phyloP scores from a whole-genome alignment of 768 basidiomycete genomes.

The Leccinum boreale region DNA sequence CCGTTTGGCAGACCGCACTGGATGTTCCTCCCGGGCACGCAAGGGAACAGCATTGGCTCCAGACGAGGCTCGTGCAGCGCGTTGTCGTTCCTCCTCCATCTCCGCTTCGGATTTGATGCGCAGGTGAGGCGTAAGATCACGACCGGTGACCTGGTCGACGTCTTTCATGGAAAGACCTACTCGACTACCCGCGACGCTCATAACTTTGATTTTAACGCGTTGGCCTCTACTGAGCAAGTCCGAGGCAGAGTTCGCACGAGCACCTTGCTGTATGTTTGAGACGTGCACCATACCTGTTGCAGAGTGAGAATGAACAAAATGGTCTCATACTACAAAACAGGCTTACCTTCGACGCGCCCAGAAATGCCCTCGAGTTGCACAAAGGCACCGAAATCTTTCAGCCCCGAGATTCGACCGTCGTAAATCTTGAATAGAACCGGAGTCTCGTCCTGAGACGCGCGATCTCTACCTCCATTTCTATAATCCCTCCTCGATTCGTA shows the following conservation, averaged over 20 bases:
- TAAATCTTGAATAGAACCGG: slow-evolving; percentile 96
- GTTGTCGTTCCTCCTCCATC: slow-evolving; percentile 73
- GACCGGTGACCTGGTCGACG: slow-evolving; percentile 87
- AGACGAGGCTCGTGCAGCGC: slow-evolving; percentile 60
- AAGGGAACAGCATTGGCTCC: slow-evolving; percentile 90
- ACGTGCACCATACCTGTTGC: slow-evolving; percentile 92
- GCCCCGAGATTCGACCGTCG: slow-evolving; percentile 73
- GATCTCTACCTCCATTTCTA: slow-evolving; percentile 36
- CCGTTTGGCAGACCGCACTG: slow-evolving; percentile 76
- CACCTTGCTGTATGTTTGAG: slow-evolving; percentile 83
- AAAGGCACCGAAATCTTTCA: slow-evolving; percentile 97
- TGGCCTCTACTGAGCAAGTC: slow-evolving; percentile 87
- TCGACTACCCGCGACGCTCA: slow-evolving; percentile 82
- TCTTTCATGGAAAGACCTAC: slow-evolving; percentile 96
- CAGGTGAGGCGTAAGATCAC: slow-evolving; percentile 91
- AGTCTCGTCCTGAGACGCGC: slow-evolving; percentile 59
- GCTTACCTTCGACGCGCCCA: slow-evolving; percentile 85
- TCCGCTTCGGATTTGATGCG: slow-evolving; percentile 94
- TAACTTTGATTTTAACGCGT: slow-evolving; percentile 91
- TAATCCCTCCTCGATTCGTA: slow-evolving; percentile 42
- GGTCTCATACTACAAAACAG: not conserved
- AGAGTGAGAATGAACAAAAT: slow-evolving; percentile 3
- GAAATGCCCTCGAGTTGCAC: slow-evolving; percentile 82
- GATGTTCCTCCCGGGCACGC: slow-evolving; percentile 47
- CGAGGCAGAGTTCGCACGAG: slow-evolving; percentile 80